Base-by-base conservation (phyloP, 1,284 basidiomycete species). In the Microbotryomycetes sp. region DNA sequence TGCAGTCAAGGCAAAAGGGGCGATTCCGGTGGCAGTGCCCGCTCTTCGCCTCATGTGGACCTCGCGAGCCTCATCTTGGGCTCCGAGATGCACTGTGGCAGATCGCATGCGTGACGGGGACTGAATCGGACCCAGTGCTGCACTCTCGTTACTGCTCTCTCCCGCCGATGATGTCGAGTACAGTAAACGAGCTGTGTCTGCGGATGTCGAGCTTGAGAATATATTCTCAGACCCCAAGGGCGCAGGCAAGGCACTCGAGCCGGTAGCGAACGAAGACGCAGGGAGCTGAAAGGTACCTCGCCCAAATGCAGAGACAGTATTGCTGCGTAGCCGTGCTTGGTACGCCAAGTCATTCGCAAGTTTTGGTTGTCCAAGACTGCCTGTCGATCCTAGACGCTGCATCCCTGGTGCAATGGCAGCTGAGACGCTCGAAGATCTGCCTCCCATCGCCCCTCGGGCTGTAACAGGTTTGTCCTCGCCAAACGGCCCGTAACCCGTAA, bases 61-160 rank as follows among this genome's bases (percentile, higher is more conserved):
- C 81, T 84, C 64, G 13, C 73, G 46, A 64, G 70, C 80, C 70
- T 91, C 89, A 72, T 93, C 91, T n/a, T 93, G 81, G 58, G 84
- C 87, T 31, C 90, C 89, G 45, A 96, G 89, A 18, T 41, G 9
- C 11, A 41, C 35, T 18, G 91, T 94, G 54, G 91, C 92, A 23
- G 92, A 90, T 57, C 92, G 85, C 16, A 57, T 82, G 80, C 26
- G 73, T 73, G 30, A 75, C 48, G 31, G 15, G 28, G 28, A 21
- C 11, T 9, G 21, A 9, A 27, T 13, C 11, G 48, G 27, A 27
- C 9, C 48, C 9, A 9, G 13, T 21, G 48, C 15, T 21, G 48
- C 13, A 27, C 21, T 9, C 21, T 9, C 21, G 21, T 15, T 21
- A 11, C 9, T 21, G 9, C 9, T 9, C 48, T 23, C 48, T 9